Percentiles rank a stretch among this genome's conserved stretches.
These are phyloP conservation scores for Karstenula rhodostoma DNA, from an alignment of 2,329 filamentous ascomycete species.

Conservation along the genomic window DNA sequence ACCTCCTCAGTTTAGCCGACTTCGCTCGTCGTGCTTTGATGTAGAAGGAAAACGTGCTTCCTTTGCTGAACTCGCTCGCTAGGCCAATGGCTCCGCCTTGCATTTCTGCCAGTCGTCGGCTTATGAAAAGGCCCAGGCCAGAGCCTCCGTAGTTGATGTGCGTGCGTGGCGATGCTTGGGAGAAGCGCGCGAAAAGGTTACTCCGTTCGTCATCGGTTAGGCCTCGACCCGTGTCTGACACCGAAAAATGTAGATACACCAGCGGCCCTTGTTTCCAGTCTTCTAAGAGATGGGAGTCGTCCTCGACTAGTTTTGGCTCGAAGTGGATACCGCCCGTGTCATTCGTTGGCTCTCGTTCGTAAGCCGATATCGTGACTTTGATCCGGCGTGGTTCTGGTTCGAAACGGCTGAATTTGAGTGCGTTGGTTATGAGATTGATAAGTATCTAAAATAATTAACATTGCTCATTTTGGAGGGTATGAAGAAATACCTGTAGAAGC, in stretches of 20 bases:
- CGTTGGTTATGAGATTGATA: slow-evolving; percentile 52
- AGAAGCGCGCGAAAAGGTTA: slow-evolving; percentile 43
- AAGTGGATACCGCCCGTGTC: slow-evolving; percentile 45
- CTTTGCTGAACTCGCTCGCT: slow-evolving; percentile 28
- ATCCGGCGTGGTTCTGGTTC: slow-evolving; percentile 44
- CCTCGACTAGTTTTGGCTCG: slow-evolving; percentile 15
- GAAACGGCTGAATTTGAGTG: slow-evolving; percentile 55
- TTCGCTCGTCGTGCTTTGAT: slow-evolving; percentile 32
- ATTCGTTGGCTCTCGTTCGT: slow-evolving; percentile 38
- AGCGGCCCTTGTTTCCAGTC: slow-evolving; percentile 48
- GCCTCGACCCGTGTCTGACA: slow-evolving; percentile 52
- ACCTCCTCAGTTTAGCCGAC: neutral
- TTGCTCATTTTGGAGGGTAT: neutral
- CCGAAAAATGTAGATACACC: slow-evolving; percentile 48
- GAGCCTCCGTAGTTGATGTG: slow-evolving; percentile 51
- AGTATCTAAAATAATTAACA: slow-evolving; percentile 17
- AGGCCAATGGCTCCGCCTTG: slow-evolving; percentile 44
- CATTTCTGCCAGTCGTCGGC: slow-evolving; percentile 38
- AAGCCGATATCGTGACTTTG: slow-evolving; percentile 46
- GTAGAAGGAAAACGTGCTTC: slow-evolving; percentile 46
- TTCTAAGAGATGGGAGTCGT: slow-evolving; percentile 22
- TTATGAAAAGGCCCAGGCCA: slow-evolving; percentile 46
- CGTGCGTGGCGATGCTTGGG: slow-evolving; percentile 42
- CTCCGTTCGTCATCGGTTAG: slow-evolving; percentile 49
- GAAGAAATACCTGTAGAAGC: slow-evolving; percentile 47